These are phyloP conservation scores for Rhododendron ferrugineum DNA, from an alignment of 148 eudicot genomes.

Conservation along the genomic window DNA sequence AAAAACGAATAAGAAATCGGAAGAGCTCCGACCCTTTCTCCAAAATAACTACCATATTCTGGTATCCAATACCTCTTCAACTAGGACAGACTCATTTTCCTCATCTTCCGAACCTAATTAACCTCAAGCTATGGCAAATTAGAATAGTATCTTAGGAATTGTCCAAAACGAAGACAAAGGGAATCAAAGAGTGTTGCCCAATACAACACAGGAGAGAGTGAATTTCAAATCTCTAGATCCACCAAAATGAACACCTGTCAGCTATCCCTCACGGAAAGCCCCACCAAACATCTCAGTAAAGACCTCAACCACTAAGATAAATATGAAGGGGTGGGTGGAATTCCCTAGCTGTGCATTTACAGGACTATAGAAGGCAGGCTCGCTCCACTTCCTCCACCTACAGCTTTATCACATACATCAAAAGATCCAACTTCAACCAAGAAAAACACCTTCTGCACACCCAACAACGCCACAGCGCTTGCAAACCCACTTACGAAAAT, in stretches of 20 bases:
- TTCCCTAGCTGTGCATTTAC: not conserved
- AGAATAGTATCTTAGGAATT: not conserved
- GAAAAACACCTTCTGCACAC: not conserved
- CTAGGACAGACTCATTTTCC: not conserved
- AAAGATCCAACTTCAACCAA: not conserved
- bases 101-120: not conserved
- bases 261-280: not conserved
- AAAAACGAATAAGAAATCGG: not conserved
- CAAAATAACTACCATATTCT: not conserved
- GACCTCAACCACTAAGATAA: not conserved
- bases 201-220: not conserved
- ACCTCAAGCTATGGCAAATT: not conserved
- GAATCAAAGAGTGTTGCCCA: not conserved
- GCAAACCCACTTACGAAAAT: not conserved
- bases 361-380: not conserved
- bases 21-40: not conserved
- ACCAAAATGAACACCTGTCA: not conserved
- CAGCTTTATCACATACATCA: not conserved
- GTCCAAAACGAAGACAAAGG: not conserved
- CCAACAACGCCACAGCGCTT: not conserved
- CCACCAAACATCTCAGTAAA: not conserved
- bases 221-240: not conserved
- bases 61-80: not conserved
- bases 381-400: not conserved
- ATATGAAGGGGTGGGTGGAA: not conserved